Evolutionary conservation across 2,329 filamentous ascomycete genomes (phyloP).

Genomic region (Knufia fluminis): DNA sequence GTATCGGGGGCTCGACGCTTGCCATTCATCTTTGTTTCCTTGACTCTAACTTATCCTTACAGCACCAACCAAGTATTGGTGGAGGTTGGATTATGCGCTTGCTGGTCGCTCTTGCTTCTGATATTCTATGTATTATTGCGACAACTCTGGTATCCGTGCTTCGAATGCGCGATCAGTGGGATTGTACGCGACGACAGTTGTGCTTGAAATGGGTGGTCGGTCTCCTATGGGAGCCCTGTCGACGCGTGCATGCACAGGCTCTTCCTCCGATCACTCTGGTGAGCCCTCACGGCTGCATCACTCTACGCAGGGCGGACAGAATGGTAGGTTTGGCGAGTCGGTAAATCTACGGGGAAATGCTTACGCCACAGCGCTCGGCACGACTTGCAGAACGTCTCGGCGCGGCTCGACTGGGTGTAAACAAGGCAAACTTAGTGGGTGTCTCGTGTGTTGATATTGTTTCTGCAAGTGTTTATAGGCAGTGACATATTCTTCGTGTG

Average conservation of each 20-base stretch:
- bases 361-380: not conserved
- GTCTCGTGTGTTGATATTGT: not conserved
- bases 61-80: not conserved
- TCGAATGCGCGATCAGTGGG: not conserved
- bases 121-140: not conserved
- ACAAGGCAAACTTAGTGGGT: not conserved
- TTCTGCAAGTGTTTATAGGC: not conserved
- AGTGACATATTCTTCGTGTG: not conserved
- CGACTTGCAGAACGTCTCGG: too few species aligned
- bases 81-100: not conserved
- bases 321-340: not conserved
- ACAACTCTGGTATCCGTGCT: not conserved
- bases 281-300: not conserved
- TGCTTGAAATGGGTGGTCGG: not conserved
- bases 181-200: not conserved
- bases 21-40: conserved; percentile 7
- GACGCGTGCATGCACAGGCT: not conserved
- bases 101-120: not conserved
- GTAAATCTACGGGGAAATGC: not conserved
- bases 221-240: not conserved
- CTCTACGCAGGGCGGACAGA: not conserved
- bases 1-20: conserved; percentile 51
- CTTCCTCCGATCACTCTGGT: not conserved
- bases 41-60: not conserved
- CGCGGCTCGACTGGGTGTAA: not conserved